These are phyloP conservation scores for Madurella fahalii DNA, from an alignment of 2,329 filamentous ascomycete genomes.

Conservation along the genomic window DNA sequence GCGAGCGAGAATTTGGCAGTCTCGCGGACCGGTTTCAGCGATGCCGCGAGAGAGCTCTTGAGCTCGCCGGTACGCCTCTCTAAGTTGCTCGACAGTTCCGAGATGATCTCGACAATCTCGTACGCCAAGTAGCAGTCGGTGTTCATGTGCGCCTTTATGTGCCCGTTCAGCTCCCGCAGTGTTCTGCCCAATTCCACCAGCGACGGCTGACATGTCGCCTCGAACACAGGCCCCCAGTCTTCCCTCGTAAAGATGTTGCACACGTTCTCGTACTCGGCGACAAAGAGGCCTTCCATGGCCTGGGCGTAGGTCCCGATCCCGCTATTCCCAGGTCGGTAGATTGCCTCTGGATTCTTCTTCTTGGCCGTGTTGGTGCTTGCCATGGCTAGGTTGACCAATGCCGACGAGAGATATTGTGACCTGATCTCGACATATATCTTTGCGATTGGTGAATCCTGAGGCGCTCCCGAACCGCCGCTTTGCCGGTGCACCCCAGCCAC, in stretches of 20 bases:
- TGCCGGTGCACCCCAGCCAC: conserved; percentile 59
- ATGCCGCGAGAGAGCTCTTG: conserved; percentile 76
- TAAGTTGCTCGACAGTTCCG: conserved; percentile 70
- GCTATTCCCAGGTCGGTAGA: conserved; percentile 85
- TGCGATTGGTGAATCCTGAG: conserved; percentile 65
- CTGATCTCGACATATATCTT: conserved; percentile 82
- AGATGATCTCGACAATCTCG: conserved; percentile 89
- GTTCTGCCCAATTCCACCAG: conserved; percentile 82
- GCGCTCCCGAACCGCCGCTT: conserved; percentile 37
- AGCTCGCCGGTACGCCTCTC: conserved; percentile 82
- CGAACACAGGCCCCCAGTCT: conserved; percentile 77
- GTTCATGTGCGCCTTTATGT: conserved; percentile 79
- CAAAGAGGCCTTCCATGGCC: conserved; percentile 80
- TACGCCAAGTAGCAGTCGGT: conserved; percentile 95
- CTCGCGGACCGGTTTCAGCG: conserved; percentile 83
- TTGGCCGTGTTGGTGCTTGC: conserved; percentile 81
- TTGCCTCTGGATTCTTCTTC: conserved; percentile 73
- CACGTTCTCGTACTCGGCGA: conserved; percentile 87
- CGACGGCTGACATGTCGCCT: conserved; percentile 71
- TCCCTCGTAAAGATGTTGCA: conserved; percentile 80
- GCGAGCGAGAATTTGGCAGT: conserved; percentile 83
- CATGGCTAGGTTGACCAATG: conserved; percentile 78
- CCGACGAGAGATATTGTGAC: conserved; percentile 78
- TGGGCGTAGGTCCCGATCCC: conserved; percentile 86
- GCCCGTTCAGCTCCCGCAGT: conserved; percentile 79